Percentiles rank a stretch among this genome's conserved stretches.
Conservation (phyloP, 495 filamentous ascomycete species). For the Podospora comata region DNA sequence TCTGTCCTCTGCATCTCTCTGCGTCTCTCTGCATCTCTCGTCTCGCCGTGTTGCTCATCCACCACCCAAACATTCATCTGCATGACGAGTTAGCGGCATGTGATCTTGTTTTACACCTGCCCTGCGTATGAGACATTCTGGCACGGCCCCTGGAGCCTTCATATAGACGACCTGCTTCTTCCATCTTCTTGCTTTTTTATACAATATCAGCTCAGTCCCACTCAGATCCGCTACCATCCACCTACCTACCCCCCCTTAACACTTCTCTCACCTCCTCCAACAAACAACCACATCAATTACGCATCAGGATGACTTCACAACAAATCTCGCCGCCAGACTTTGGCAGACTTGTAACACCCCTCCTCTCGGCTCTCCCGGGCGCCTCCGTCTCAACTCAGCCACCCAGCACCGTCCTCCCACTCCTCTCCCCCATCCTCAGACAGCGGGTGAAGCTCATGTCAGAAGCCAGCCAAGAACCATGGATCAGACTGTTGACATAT, state of each 20-base stretch:
- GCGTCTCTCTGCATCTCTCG: not conserved
- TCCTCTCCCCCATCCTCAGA: conserved; percentile 86
- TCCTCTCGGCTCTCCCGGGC: conserved; percentile 83
- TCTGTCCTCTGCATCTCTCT: not conserved
- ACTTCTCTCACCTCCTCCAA: not conserved
- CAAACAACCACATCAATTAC: conserved; percentile 9
- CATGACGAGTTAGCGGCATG: conserved; percentile 10
- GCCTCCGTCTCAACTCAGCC: conserved; percentile 76
- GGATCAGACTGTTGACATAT: conserved; percentile 90
- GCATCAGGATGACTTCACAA: conserved; percentile 28
- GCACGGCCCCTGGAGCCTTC: not conserved
- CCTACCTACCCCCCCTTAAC: not conserved
- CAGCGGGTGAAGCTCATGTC: conserved; percentile 80
- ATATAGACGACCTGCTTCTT: conserved; percentile 3
- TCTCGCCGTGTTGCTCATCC: not conserved
- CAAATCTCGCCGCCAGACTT: conserved; percentile 61
- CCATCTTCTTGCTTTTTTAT: conserved; percentile 6
- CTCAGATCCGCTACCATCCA: not conserved
- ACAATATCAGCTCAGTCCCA: not conserved
- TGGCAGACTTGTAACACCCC: conserved; percentile 62
- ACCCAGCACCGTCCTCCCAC: conserved; percentile 70
- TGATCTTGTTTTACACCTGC: conserved; percentile 10
- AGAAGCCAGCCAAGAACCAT: conserved; percentile 65
- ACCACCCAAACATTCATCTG: not conserved
- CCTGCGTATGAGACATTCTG: conserved; percentile 5